Evolutionary conservation across 495 filamentous ascomycete genomes (phyloP).

Genomic region (Penicillium alfredii): DNA sequence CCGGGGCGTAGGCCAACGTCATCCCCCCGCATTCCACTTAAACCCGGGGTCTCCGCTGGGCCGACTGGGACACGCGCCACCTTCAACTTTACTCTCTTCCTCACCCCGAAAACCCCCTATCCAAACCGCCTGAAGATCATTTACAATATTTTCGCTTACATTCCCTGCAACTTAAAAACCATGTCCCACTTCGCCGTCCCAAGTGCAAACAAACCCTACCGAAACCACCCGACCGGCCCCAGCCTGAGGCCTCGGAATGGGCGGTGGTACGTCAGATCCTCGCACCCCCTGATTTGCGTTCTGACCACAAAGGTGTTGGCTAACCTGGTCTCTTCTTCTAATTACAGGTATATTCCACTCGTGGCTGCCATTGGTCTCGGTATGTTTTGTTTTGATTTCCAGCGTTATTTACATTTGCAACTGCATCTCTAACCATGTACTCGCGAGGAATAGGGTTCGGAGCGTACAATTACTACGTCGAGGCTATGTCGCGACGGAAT

Average conservation of each 20-base stretch:
- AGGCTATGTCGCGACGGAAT: conserved; percentile 11
- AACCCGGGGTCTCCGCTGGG: too few relatives aligned
- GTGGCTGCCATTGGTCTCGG: conserved; percentile 30
- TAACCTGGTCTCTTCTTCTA: too few relatives aligned
- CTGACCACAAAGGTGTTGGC: too few relatives aligned
- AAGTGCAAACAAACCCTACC: conserved; percentile 15
- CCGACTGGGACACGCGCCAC: too few relatives aligned
- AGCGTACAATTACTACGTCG: conserved; percentile 24
- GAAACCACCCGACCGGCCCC: conserved; percentile 9
- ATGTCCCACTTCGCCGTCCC: conserved; percentile 25
- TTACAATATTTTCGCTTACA: too few relatives aligned
- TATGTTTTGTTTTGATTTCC: conserved; percentile 6
- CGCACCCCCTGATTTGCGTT: not conserved
- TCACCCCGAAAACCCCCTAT: too few relatives aligned
- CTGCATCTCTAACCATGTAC: not conserved
- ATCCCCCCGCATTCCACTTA: too few relatives aligned
- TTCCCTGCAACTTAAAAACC: conserved; percentile 2
- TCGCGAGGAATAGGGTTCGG: conserved; percentile 20
- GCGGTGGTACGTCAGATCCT: conserved; percentile 16
- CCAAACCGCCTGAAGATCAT: too few relatives aligned
- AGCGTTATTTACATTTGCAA: not conserved
- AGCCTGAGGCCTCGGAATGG: conserved; percentile 15
- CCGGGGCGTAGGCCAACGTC: too few relatives aligned
- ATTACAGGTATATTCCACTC: conserved; percentile 27
- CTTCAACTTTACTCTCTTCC: too few relatives aligned